These are phyloP conservation scores for Aphanomyces stellatus DNA, from an alignment of 352 stramenopile species.

Conservation along the genomic window DNA sequence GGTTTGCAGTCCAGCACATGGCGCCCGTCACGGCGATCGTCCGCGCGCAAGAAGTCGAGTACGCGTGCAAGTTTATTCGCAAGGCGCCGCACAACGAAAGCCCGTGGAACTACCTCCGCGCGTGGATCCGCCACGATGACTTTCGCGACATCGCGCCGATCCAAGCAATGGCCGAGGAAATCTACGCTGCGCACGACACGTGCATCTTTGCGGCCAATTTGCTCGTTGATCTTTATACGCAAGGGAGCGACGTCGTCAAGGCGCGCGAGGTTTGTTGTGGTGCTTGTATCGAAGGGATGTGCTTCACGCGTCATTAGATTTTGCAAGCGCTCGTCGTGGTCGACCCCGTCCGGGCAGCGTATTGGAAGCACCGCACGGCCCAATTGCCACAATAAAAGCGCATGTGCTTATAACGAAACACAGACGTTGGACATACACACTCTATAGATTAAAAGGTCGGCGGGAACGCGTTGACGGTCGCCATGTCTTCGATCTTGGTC, in stretches of 20 bases:
- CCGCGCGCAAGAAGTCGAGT: constrained; percentile 59
- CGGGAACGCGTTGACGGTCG: constrained; percentile 66
- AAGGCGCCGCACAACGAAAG: constrained; percentile 84
- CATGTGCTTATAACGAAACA: background rate
- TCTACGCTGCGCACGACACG: constrained; percentile 36
- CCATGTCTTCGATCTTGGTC: constrained; percentile 80
- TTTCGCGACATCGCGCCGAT: constrained; percentile 30
- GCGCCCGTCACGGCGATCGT: constrained; percentile 23
- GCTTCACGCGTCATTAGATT: constrained; percentile 27
- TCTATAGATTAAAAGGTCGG: constrained; percentile 38
- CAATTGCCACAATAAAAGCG: too few species aligned
- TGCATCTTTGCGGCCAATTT: constrained; percentile 65
- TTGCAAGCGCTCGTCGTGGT: constrained; percentile 61
- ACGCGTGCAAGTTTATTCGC: constrained; percentile 57
- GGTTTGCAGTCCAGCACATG: constrained; percentile 70
- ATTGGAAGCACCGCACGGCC: constrained; percentile 33
- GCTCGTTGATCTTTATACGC: constrained; percentile 61
- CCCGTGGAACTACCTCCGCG: constrained; percentile 87
- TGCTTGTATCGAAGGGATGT: background rate
- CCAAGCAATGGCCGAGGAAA: constrained; percentile 30
- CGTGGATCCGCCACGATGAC: constrained; percentile 39
- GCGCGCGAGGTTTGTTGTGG: constrained; percentile 29
- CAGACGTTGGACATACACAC: background rate
- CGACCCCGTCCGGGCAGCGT: constrained; percentile 59
- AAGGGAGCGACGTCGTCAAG: constrained; percentile 36